Evolutionary conservation across 208 protist genomes (phyloP).

Genomic region (Tritrichomonas musculus): DNA sequence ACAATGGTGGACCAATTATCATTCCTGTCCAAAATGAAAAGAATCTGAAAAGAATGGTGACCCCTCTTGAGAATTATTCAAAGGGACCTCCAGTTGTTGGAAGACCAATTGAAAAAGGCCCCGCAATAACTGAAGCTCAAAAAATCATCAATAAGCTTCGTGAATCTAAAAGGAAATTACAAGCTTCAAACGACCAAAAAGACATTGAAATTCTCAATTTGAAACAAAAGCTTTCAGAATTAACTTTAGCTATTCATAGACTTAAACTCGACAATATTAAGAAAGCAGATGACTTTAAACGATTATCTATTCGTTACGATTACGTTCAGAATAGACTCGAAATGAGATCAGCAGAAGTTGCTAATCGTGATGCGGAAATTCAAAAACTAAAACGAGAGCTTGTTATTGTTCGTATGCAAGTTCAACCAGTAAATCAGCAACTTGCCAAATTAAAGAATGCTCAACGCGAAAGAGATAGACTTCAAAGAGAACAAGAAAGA

Average conservation of each 20-base stretch:
- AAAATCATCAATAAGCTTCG: neutral
- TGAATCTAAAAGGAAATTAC: neutral
- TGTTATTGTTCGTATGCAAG: neutral
- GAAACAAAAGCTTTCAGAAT: neutral
- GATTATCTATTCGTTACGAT: neutral
- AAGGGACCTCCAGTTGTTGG: neutral
- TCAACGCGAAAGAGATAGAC: neutral
- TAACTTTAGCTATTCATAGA: neutral
- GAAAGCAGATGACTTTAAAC: neutral
- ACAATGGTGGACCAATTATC: neutral
- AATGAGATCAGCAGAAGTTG: neutral
- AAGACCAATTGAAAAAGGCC: neutral
- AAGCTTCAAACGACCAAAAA: neutral
- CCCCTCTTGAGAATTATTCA: too few relatives aligned
- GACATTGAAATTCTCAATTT: neutral
- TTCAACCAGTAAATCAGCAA: neutral
- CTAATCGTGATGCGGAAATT: neutral
- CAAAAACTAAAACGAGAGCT: neutral
- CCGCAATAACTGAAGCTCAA: neutral
- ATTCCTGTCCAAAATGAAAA: neutral
- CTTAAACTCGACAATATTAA: neutral
- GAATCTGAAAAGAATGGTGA: too few relatives aligned
- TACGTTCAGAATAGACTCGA: neutral
- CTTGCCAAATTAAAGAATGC: neutral
- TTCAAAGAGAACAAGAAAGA: neutral